These are phyloP conservation scores for Cudoniella acicularis DNA, from an alignment of 495 filamentous ascomycete species.

Conservation along the genomic window DNA sequence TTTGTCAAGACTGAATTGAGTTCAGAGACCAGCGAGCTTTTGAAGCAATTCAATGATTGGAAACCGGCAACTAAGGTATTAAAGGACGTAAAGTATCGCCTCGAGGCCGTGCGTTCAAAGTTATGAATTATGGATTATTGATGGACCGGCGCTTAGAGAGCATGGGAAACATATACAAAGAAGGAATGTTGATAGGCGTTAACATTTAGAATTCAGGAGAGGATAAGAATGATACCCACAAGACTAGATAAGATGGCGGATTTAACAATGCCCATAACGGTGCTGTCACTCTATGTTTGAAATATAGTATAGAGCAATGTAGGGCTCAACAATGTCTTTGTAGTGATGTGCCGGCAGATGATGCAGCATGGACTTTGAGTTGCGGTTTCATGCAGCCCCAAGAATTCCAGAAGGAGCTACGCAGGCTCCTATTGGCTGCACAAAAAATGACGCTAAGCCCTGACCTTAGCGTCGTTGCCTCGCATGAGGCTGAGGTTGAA, in stretches of 20 bases:
- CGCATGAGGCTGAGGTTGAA: not conserved
- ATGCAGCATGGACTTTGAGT: no score
- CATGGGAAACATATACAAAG: not conserved
- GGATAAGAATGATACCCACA: not conserved
- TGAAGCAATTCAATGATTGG: slow-evolving; percentile 92
- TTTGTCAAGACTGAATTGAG: slow-evolving; percentile 76
- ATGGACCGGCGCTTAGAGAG: not conserved
- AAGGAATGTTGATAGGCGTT: not conserved
- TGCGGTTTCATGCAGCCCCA: not conserved
- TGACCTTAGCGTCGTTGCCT: not conserved
- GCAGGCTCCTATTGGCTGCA: not conserved
- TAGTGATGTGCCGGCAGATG: no score
- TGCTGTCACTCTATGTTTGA: no score
- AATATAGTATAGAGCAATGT: no score
- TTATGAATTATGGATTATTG: slow-evolving; percentile 40
- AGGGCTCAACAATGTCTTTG: no score
- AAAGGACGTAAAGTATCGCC: slow-evolving; percentile 92
- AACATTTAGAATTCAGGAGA: not conserved
- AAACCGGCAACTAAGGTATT: slow-evolving; percentile 82
- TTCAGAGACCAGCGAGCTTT: slow-evolving; percentile 71
- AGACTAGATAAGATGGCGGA: not conserved
- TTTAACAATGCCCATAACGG: no score
- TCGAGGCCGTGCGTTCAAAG: slow-evolving; percentile 88
- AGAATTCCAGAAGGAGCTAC: not conserved
- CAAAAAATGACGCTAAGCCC: not conserved